phyloP scores from a whole-genome alignment of 2,329 filamentous ascomycete species.

The Diaporthe aspalathi region DNA sequence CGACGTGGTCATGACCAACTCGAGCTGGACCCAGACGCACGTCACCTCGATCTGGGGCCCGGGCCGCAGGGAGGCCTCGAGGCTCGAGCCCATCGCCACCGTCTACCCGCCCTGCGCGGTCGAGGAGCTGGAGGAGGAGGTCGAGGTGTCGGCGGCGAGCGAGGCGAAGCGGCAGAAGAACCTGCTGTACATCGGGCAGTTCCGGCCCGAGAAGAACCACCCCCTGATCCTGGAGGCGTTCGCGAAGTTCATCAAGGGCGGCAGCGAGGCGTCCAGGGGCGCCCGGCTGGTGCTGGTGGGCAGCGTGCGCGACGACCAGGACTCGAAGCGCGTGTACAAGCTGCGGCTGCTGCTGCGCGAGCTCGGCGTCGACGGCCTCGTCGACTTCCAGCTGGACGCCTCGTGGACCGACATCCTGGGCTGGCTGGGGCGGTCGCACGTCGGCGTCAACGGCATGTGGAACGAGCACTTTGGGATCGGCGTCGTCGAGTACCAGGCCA shows the following conservation, averaged over 20 bases:
- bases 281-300: conserved; percentile 86
- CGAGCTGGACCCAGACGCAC: conserved; percentile 90
- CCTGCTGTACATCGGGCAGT: conserved; percentile 95
- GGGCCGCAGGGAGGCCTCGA: conserved; percentile 58
- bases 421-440: conserved; percentile 79
- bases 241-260: conserved; percentile 75
- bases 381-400: conserved; percentile 90
- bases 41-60: conserved; percentile 83
- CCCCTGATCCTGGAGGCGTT: conserved; percentile 87
- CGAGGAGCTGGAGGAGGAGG: conserved; percentile 79
- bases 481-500: conserved; percentile 97
- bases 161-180: conserved; percentile 77
- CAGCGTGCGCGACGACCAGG: conserved; percentile 86
- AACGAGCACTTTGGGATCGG: conserved; percentile 99
- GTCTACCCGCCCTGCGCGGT: conserved; percentile 96
- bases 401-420: conserved; percentile 88
- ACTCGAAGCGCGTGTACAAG: conserved; percentile 87
- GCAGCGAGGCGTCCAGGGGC: conserved; percentile 60
- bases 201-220: conserved; percentile 98
- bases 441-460: conserved; percentile 99
- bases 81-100: conserved; percentile 71
- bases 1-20: conserved; percentile 98
- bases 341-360: conserved; percentile 88
- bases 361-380: conserved; percentile 82
- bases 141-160: conserved; percentile 76